phyloP scores from a whole-genome alignment of 805 yeast genomes.

The Ascoidea asiatica region DNA sequence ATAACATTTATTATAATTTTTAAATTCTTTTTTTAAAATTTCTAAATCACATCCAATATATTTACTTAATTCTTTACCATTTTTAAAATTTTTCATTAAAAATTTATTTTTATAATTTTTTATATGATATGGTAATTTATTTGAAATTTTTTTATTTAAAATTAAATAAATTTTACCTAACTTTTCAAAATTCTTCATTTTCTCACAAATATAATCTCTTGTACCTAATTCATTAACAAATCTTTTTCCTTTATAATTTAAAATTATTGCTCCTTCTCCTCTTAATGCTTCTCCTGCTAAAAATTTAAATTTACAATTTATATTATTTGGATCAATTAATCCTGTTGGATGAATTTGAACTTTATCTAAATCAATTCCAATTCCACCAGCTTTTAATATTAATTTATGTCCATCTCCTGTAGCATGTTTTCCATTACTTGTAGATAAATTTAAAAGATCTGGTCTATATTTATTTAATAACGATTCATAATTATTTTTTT shows the following conservation, averaged over 20 bases:
- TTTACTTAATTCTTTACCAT: conserved; percentile 27
- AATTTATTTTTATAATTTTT: conserved; percentile 41
- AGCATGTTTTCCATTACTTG: conserved; percentile 43
- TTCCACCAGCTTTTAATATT: conserved; percentile 31
- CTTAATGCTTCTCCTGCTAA: conserved; percentile 48
- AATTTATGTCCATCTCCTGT: conserved; percentile 46
- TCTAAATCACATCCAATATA: conserved; percentile 23
- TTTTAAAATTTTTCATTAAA: conserved; percentile 32
- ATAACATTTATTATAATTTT: conserved; percentile 19
- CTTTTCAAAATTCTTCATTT: conserved; percentile 20
- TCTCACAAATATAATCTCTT: conserved; percentile 36
- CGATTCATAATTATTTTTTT: conserved; percentile 17
- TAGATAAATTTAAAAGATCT: conserved; percentile 30
- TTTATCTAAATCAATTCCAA: conserved; percentile 43
- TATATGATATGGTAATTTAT: conserved; percentile 30
- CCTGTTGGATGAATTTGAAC: conserved; percentile 56
- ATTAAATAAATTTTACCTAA: conserved; percentile 16
- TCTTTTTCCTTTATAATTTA: conserved; percentile 30
- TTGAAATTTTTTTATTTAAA: conserved; percentile 30
- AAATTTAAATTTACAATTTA: conserved; percentile 31
- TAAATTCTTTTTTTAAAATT: conserved; percentile 12
- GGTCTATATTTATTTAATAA: conserved; percentile 30
- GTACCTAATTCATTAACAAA: conserved; percentile 41
- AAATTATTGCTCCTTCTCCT: conserved; percentile 43
- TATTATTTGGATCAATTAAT: conserved; percentile 31